Base-by-base conservation (phyloP, 768 basidiomycete genomes). In the Tricholoma bakamatsutake region DNA sequence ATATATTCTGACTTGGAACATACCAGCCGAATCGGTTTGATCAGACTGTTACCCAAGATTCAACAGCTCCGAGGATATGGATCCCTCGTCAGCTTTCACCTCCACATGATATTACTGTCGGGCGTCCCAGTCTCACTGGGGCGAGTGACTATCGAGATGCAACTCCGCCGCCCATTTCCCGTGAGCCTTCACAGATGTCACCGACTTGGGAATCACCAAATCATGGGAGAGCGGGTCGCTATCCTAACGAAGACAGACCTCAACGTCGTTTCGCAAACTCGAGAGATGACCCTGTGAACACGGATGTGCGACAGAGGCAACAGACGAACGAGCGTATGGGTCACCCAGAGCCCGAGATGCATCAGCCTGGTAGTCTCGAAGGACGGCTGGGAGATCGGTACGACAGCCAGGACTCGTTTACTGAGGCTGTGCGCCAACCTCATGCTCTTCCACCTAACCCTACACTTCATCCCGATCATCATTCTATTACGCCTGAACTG, bases 161-260 rank as follows among this genome's bases (percentile, higher is more conserved):
- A 11, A 67, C 69, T 1, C 64, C 67, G 17, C 68, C 70, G 27
- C 70, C 68, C 2, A 57, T 64, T 30, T 62, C 68, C 9, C 62
- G 67, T 52, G 67, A 69, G 46, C 62, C 66, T 2, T 67, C 72
- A 5, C 57, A 57, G n/a, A 43, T 61, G 13, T 67, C 69, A 18
- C 61, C 62, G 15, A 56, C 57, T 18, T 67, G 66, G 56, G 59
- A 62, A n/a, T 27, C 52, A 5, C 46, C 61, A 17, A 17, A 30
- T 48, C 46, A n/a, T 30, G 60, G 64, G 10, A 57, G 39, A 8
- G 54, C 54, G 39, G 55, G 60, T 2, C 66, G 61, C 10, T 52
- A 59, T 52, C 57, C 55, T 27, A 4, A 8, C 12, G 64, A 61
- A 8, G 55, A 35, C 42, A 57, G 57, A 13, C 56, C 40, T 45